Evolutionary conservation across 2,329 filamentous ascomycete species (phyloP).

Genomic region (Neonectria coccinea): DNA sequence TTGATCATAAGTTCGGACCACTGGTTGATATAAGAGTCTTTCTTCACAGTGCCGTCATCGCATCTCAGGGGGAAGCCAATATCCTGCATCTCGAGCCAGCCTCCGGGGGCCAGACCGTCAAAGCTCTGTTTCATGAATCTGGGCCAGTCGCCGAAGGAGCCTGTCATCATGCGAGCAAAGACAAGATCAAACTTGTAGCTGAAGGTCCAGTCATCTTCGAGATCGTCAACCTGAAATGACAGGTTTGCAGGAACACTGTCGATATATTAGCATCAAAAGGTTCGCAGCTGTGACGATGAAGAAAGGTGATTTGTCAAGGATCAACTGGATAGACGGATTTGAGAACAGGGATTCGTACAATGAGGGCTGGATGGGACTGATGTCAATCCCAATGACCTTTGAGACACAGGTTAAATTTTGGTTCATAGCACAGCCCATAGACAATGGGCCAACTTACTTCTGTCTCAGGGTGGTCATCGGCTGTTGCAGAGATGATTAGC

Average conservation of each 20-base stretch:
- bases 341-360: constrained; percentile 42
- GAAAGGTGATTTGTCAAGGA: neutral
- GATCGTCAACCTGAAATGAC: constrained; percentile 59
- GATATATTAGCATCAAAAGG: neutral
- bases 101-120: constrained; percentile 56
- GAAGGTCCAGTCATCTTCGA: constrained; percentile 56
- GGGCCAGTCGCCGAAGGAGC: constrained; percentile 51
- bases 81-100: constrained; percentile 59
- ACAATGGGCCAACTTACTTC: constrained; percentile 31
- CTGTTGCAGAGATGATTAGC: constrained; percentile 32
- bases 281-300: neutral
- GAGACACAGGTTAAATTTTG: neutral
- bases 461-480: constrained; percentile 48
- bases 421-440: rapidly evolving
- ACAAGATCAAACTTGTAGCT: constrained; percentile 56
- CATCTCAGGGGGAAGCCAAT: constrained; percentile 53
- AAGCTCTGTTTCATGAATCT: constrained; percentile 53
- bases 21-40: constrained; percentile 44
- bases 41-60: constrained; percentile 55
- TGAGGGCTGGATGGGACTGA: constrained; percentile 56
- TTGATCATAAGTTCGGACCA: constrained; percentile 49
- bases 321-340: neutral
- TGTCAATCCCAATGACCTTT: constrained; percentile 54
- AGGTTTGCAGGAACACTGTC: constrained; percentile 61
- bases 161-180: constrained; percentile 54